Evolutionary conservation across 2,329 filamentous ascomycete genomes (phyloP), one percentile per base, ranked within the genome.

Genomic region (Fusarium circinatum): DNA sequence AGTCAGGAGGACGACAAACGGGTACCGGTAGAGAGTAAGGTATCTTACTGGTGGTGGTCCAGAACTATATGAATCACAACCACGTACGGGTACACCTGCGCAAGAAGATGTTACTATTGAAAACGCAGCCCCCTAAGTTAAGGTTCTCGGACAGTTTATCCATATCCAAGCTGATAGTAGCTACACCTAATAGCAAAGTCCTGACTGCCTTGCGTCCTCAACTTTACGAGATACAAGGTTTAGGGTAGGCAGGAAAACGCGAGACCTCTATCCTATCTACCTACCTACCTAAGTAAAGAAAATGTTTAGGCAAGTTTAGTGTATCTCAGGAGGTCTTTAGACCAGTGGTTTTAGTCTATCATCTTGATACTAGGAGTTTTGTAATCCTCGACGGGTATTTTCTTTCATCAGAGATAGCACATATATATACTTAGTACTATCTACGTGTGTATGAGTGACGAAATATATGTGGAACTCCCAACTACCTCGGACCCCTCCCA

Each of bases 381-480:
- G n/a, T 51, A 24, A 51, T 8, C 13, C 17, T 34, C 30, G n/a
- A 24, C 12, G 48, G 30, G 17, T 34, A 24, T 24, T 22, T 34
- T 34, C 30, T 51, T 24, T 13, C 10, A 34, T 30, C 11, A 24
- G 48, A 17, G 14, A 54, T 20, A 41, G n/a, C 15, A 41, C 34
- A 34, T 34, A 34, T 17, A 34, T 34, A 34, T 34, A 34, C 32
- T 34, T 17, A 7, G 15, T 8, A 17, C 32, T 34, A 34, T 34
- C 32, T 34, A 34, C 32, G 32, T n/a, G 22, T 30, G 9, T 28
- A 44, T 26, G 49, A 36, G 67, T 71, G 68, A 73, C 55, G 47
- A 70, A 70, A 62, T 55, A 34, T 17, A 18, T 32, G 70, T 70
- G 70, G 70, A 73, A 71, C 70, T 38, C 30, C 30, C 30, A 36